phyloP scores from a whole-genome alignment of 768 basidiomycete genomes.

The Tulasnella sp. region DNA sequence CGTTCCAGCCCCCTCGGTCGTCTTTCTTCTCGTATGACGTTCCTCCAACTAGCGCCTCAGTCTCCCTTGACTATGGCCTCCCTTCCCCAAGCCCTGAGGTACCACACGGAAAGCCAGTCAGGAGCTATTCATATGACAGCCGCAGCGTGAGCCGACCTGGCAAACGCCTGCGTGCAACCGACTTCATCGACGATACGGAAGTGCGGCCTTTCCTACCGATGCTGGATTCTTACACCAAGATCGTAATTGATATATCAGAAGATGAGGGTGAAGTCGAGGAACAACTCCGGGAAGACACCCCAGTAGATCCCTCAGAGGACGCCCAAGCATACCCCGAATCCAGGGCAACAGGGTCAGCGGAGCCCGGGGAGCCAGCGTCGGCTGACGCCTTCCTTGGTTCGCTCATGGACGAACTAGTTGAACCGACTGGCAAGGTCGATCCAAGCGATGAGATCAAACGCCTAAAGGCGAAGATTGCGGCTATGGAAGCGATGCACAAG shows the following conservation, averaged over 20 bases:
- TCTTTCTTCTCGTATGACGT: neutral
- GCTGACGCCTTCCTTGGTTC: conserved; percentile 24
- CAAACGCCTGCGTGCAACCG: conserved; percentile 25
- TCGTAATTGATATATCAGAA: conserved; percentile 26
- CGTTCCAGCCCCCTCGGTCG: neutral
- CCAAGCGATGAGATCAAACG: conserved; percentile 16
- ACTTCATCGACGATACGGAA: conserved; percentile 22
- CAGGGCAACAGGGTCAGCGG: neutral
- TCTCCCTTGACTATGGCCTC: neutral
- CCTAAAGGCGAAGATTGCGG: conserved; percentile 20
- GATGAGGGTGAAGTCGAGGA: conserved; percentile 21
- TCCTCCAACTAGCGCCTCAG: neutral
- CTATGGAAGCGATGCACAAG: conserved; percentile 5
- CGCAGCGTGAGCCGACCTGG: neutral
- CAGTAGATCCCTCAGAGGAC: neutral
- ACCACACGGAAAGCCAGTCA: neutral
- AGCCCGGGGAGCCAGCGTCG: neutral
- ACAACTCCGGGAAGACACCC: neutral
- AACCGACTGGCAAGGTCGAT: neutral
- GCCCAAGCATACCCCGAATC: neutral
- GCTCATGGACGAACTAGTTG: conserved; percentile 13
- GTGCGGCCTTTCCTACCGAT: neutral
- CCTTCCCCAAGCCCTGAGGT: neutral
- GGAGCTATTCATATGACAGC: conserved; percentile 10
- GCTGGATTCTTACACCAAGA: neutral